Evolutionary conservation across 2,329 filamentous ascomycete species (phyloP), one percentile per base, ranked within the genome.

Genomic region (Colletotrichum shisoi): DNA sequence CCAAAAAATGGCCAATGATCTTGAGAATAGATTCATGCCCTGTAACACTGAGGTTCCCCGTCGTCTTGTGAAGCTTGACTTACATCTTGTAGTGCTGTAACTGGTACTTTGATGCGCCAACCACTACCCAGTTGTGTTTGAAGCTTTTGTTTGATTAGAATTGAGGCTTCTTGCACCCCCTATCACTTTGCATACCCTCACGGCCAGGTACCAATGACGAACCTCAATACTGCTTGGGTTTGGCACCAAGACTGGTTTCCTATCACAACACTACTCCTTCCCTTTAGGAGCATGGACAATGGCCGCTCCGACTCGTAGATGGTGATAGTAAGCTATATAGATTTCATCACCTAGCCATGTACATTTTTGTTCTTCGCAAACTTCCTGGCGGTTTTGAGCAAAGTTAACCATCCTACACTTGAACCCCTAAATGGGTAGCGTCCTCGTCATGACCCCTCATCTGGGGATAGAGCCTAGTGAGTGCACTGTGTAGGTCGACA

Each of bases 1-100:
- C 17, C 45, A 46, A 62, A 62, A 46, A 62, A 67, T 40, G 66
- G 66, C 63, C 57, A 57, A 62, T 67, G 52, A 62, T 62, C 52
- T 62, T 31, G 45, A 12, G 13, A 62, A 68, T 53, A 62, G 66
- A 68, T 62, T 44, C 53, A 68, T 66, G 63, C 57, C 66, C 49
- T 54, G 46, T 67, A 67, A 40, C 51, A 53, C 34, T 40, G 8
- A 21, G 0, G 24, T 39, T 17, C n/a, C 15, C 12, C 3, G 2
- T 3, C 8, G 3, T 5, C 4, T 24, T 19, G 42, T 48, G 42
- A 46, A 13, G 42, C 11, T 34, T 21, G 11, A 11, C 13, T 9
- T 11, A 17, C 21, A 15, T 12, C 27, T 7, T 24, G 4, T 27
- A 7, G 4, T 39, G 15, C 4, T 19, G 8, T 1, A 6, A 19